These are phyloP conservation scores for Polyporus arcularius DNA, from an alignment of 768 basidiomycete species.

Conservation along the genomic window DNA sequence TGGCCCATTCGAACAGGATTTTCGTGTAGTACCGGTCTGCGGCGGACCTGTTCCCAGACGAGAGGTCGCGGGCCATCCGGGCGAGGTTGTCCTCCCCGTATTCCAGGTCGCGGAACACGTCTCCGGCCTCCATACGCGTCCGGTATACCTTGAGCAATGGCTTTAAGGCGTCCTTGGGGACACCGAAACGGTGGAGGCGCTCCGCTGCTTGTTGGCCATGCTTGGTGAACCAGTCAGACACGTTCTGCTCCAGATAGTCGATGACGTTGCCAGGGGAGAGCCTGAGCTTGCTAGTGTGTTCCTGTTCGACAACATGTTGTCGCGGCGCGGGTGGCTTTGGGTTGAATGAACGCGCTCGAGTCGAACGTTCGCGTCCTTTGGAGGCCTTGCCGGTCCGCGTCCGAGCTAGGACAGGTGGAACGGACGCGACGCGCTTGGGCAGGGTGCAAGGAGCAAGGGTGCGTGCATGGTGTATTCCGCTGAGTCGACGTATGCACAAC, in stretches of 20 bases:
- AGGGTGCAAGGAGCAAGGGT: background rate
- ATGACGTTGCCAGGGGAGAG: conserved; percentile 14
- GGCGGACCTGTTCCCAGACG: conserved; percentile 17
- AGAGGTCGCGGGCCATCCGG: conserved; percentile 42
- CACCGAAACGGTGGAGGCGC: conserved; percentile 52
- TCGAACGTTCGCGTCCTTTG: background rate
- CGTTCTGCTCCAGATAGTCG: conserved; percentile 39
- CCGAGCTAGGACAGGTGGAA: background rate
- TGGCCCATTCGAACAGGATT: conserved; percentile 60
- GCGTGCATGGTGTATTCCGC: conserved; percentile 1
- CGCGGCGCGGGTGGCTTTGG: background rate
- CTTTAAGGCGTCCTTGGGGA: conserved; percentile 40
- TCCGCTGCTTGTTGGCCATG: conserved; percentile 24
- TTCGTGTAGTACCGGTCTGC: conserved; percentile 53
- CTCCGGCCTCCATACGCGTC: conserved; percentile 33
- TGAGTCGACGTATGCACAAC: conserved; percentile 1
- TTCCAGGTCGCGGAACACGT: conserved; percentile 19
- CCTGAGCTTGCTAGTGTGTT: background rate
- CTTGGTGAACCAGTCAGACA: conserved; percentile 40
- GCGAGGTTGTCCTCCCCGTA: conserved; percentile 41
- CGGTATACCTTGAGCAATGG: conserved; percentile 47
- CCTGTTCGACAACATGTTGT: background rate
- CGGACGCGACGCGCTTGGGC: background rate
- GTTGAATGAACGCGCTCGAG: background rate
- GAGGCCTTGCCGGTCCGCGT: background rate